Evolutionary conservation across 495 filamentous ascomycete species (phyloP), one percentile per base, ranked within the genome.

Genomic region (Melanomma pulvis-pyrius): DNA sequence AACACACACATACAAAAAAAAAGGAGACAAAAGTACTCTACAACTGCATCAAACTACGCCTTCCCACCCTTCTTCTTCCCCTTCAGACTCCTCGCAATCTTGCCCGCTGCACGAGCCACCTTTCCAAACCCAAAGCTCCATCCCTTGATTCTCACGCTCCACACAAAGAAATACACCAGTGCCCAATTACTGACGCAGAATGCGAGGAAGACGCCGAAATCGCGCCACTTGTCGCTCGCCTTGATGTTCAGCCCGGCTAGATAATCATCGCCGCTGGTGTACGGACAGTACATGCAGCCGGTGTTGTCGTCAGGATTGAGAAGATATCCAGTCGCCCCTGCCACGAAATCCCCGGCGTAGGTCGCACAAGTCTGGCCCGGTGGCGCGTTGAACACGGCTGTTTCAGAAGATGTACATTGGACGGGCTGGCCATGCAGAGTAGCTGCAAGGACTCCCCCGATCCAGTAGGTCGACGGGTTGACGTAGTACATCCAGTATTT

Each of bases 161-260:
- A 94, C 57, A 93, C 84, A 65, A 96, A 91, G 79, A 96, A 93
- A 75, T 92, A 93, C 0, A 96, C 88, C 49, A 93, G 80, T 41
- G 79, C 72, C 87, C 88, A 93, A 71, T 93, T 93, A 57, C 84
- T 86, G 22, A 92, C 80, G 29, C 87, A 87, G 76, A 92, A 93
- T 1, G 82, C 85, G 34, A 91, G 56, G 79, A 92, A 92, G 59
- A 93, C 89, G 1, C 90, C 91, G 71, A 92, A 90, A 72, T 92
- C 83, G 48, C 82, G 73, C 89, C 90, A 92, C 79, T 90, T 89
- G 30, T 89, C 81, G 22, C 73, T 75, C 0, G 79, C 77, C n/a
- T 82, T 66, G 46, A 96, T 83, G 67, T 92, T 92, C 48, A 96
- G 72, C 0, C 81, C 84, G 0, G 69, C 39, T 74, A 93, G 82